phyloP scores from a whole-genome alignment of 306 rosid species.

The Lagenaria siceraria region DNA sequence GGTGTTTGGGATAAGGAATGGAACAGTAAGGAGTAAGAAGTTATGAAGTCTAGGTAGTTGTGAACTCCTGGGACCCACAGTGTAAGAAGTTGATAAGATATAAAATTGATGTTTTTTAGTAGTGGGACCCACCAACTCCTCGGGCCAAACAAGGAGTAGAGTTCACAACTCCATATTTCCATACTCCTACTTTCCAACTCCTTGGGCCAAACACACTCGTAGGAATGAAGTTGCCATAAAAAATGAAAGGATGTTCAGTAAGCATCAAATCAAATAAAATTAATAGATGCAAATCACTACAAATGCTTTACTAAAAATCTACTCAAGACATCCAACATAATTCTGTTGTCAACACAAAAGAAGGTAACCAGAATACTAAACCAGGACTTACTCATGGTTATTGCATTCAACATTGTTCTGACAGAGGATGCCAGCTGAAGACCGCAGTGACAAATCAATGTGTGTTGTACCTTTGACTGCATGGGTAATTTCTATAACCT shows the following conservation, averaged over 20 bases:
- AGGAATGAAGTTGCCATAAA: too few species aligned
- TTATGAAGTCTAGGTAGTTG: too few species aligned
- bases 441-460: conserved; percentile 64
- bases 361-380: background rate
- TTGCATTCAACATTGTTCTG: conserved; percentile 20
- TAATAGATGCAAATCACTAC: background rate
- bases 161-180: too few species aligned
- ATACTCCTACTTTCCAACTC: too few species aligned
- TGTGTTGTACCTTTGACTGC: conserved; percentile 48
- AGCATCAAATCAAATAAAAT: background rate
- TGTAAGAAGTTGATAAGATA: too few species aligned
- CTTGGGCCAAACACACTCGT: too few species aligned
- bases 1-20: too few species aligned
- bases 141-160: too few species aligned
- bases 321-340: background rate
- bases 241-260: background rate
- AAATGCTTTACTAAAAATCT: background rate
- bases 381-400: conserved; percentile 28
- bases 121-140: too few species aligned
- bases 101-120: too few species aligned
- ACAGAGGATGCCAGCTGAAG: conserved; percentile 19
- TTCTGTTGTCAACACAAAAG: background rate
- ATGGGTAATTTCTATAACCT: conserved; percentile 48
- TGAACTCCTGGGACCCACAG: too few species aligned
- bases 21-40: too few species aligned